A percentile compares a stretch with the other conserved stretches of the same genome.
Conservation (phyloP, 805 yeast species). For the Metschnikowia arizonensis region DNA sequence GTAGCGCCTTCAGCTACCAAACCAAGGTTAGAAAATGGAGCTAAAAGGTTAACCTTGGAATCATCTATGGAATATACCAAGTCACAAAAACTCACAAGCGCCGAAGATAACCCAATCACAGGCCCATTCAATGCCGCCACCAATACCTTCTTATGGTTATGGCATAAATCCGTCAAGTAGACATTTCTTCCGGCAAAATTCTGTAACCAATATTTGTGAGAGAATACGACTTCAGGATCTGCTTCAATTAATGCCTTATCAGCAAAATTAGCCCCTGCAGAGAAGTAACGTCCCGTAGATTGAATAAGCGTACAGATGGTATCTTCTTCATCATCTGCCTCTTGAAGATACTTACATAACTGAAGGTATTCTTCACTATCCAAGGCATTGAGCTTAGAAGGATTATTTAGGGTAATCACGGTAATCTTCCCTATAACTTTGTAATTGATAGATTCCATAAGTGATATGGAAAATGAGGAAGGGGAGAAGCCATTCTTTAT, state of each 20-base stretch:
- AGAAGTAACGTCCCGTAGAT: constrained; percentile 70
- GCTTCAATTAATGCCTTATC: constrained; percentile 30
- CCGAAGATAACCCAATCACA: constrained; percentile 73
- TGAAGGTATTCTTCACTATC: constrained; percentile 59
- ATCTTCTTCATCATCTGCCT: constrained; percentile 58
- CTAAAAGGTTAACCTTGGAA: constrained; percentile 52
- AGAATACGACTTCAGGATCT: constrained; percentile 26
- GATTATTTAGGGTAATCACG: constrained; percentile 63
- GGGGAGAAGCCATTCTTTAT: neutral
- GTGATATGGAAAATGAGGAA: constrained; percentile 11
- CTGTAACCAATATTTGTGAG: constrained; percentile 45
- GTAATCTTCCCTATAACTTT: constrained; percentile 47
- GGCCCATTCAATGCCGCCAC: constrained; percentile 83
- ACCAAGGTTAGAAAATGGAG: constrained; percentile 81
- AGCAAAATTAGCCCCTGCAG: constrained; percentile 79
- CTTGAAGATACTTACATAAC: constrained; percentile 54
- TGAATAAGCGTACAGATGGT: constrained; percentile 64
- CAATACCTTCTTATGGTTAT: constrained; percentile 66
- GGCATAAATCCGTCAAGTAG: constrained; percentile 61
- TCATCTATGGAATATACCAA: constrained; percentile 64
- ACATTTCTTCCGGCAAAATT: constrained; percentile 68
- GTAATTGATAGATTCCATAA: constrained; percentile 30
- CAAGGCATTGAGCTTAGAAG: constrained; percentile 62
- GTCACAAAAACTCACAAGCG: constrained; percentile 72
- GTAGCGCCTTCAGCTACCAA: constrained; percentile 80